Conservation (phyloP, 306 rosid species). For the Cicer chorassanicum region DNA sequence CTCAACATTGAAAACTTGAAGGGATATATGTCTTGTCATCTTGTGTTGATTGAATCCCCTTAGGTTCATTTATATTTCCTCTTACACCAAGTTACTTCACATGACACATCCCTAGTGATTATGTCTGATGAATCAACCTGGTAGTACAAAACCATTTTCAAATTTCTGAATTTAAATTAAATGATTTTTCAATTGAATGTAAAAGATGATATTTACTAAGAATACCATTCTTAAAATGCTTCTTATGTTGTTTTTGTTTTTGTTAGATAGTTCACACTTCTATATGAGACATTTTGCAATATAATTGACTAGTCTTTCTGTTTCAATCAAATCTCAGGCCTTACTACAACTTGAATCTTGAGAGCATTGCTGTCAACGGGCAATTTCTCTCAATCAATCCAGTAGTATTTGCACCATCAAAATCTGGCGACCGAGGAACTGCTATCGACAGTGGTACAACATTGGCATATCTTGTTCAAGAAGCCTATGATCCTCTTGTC, state of each 20-base stretch:
- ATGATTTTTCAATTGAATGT: conserved; percentile 10
- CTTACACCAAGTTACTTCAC: conserved; percentile 11
- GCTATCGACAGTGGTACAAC: conserved; percentile 94
- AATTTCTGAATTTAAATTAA: conserved; percentile 12
- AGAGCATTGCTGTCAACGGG: conserved; percentile 84
- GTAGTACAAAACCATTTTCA: conserved; percentile 10
- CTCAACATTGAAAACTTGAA: conserved; percentile 30
- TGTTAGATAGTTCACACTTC: neutral
- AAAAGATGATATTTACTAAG: conserved; percentile 12
- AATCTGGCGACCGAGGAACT: conserved; percentile 73
- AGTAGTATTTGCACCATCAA: conserved; percentile 63
- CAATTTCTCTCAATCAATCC: conserved; percentile 74
- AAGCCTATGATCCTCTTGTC: conserved; percentile 87
- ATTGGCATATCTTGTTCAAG: conserved; percentile 82
- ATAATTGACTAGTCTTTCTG: conserved; percentile 39
- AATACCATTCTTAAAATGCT: conserved; percentile 21
- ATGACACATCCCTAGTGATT: conserved; percentile 1
- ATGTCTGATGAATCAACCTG: conserved; percentile 32
- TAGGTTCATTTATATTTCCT: conserved; percentile 9
- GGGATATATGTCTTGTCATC: neutral
- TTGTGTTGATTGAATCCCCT: neutral
- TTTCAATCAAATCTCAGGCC: conserved; percentile 66
- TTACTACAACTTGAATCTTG: conserved; percentile 87
- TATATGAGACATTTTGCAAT: conserved; percentile 36
- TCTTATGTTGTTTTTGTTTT: conserved; percentile 31